Evolutionary conservation across 116 monocot genomes (phyloP), one percentile per base, ranked within the genome.

Genomic region (Papilionanthe hybrid): DNA sequence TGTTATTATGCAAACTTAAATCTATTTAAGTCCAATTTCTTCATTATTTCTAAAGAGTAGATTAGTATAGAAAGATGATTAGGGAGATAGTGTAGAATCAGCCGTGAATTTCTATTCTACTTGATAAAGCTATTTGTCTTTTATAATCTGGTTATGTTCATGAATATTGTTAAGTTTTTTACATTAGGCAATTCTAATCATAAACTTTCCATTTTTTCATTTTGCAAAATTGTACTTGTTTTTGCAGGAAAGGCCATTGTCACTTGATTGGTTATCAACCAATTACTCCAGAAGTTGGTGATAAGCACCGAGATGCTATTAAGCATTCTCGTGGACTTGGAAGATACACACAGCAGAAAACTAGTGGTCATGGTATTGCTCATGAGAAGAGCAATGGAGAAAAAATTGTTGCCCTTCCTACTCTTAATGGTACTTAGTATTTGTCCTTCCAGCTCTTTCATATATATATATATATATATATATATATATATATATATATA

Each of bases 241-340:
- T n/a, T 44, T 81, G 75, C 82, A 89, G 88, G 88, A 89, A 81
- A 76, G 79, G 55, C 19, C 65, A 86, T 71, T 89, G 88, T 73
- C 88, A 89, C 79, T 71, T 81, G 25, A 86, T 89, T 49, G 88
- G 88, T 50, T 89, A 89, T 78, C 88, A 89, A 79, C 25, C 78
- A 42, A 9, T n/a, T 71, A 42, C 19, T 80, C 68, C 77, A 75
- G 77, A 82, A 45, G 30, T 72, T 43, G 55, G 78, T 72, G 53
- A 76, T 22, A 55, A 32, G 48, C 37, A 60, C 57, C 80, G 80
- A 58, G 53, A 50, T 15, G 42, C 66, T 76, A 41, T 65, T 45
- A 86, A 72, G 78, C 60, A 67, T 76, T 75, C 77, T 43, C 69
- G 78, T 49, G 72, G 23, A 42, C 15, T 53, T 13, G 57, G 37